A percentile compares a stretch with the other conserved stretches of the same genome.
Conservation (phyloP, 345 rosid genomes). For the Passiflora organensis region DNA sequence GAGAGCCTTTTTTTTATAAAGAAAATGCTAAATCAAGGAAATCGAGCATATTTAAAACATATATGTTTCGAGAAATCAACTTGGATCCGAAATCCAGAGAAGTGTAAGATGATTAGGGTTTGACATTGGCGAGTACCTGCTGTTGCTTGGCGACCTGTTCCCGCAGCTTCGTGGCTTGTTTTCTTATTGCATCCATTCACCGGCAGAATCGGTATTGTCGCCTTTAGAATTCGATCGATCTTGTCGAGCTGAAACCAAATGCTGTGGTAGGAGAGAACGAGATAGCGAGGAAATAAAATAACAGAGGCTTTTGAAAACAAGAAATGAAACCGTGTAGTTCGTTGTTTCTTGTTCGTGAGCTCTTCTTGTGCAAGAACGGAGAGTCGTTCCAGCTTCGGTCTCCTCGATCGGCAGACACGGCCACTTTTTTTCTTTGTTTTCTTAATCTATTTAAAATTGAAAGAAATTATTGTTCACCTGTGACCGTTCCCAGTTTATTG, state of each 20-base stretch:
- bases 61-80: too few species aligned
- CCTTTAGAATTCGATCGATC: background rate
- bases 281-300: constrained; percentile 1
- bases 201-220: background rate
- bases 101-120: too few species aligned
- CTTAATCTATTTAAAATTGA: too few species aligned
- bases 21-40: too few species aligned
- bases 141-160: constrained; percentile 98
- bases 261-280: background rate
- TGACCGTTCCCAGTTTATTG: too few species aligned
- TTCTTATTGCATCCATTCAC: constrained; percentile 85
- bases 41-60: background rate
- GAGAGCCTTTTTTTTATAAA: too few species aligned
- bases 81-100: constrained; percentile 20
- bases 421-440: too few species aligned
- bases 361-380: background rate
- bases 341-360: background rate
- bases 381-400: too few species aligned
- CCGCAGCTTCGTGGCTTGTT: constrained; percentile 86
- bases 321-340: too few species aligned
- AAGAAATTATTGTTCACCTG: too few species aligned
- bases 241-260: constrained; percentile 4
- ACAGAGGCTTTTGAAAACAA: background rate
- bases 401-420: too few species aligned
- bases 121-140: constrained; percentile 48